Evolutionary conservation across 148 eudicot species (phyloP), one percentile per base, ranked within the genome.

Genomic region (Vaccinium myrtillus): DNA sequence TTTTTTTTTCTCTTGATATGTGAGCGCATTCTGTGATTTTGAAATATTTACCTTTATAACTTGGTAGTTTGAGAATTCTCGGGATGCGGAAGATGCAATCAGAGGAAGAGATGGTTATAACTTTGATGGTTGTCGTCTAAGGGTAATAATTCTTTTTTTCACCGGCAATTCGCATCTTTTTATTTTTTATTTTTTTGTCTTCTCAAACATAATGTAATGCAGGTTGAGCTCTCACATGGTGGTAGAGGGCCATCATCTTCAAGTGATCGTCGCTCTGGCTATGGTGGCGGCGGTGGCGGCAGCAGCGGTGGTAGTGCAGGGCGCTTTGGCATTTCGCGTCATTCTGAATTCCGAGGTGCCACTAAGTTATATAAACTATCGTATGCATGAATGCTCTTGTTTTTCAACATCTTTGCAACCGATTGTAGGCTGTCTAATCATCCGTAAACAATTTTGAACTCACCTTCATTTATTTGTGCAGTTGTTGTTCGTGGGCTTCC

Each of bases 141-240:
- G 99, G 98, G 98, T 97, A 91, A 90, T 79, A 87, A 50, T 3
- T 76, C 13, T 25, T 56, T 36, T 36, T 83, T 75, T 53, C 48
- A 73, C 32, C 1, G 19, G 7, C 21, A 5, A 83, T 77, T 75
- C 7, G 4, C 55, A 21, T 48, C 6, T 36, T 36, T 36, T 43
- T 13, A 6, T 78, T 51, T 25, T 54, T 73, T 51, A 5, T 43
- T 43, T 43, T 32, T 48, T 49, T 43, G 23, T 50, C 50, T 43
- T 32, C 23, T 77, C 12, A 30, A 55, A 67, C 53, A 7, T 27
- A 49, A 4, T 49, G 21, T 15, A 50, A 76, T 84, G 55, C 85
- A 97, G 99, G 99, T 97, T 80, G 99, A 97, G 88, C 98, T 97
- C 87, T 96, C 99, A 61, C 98, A 95, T 90, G 99, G 99, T 73